phyloP scores from a whole-genome alignment of 2,329 filamentous ascomycete species.

The Chaetomiaceae sp. region DNA sequence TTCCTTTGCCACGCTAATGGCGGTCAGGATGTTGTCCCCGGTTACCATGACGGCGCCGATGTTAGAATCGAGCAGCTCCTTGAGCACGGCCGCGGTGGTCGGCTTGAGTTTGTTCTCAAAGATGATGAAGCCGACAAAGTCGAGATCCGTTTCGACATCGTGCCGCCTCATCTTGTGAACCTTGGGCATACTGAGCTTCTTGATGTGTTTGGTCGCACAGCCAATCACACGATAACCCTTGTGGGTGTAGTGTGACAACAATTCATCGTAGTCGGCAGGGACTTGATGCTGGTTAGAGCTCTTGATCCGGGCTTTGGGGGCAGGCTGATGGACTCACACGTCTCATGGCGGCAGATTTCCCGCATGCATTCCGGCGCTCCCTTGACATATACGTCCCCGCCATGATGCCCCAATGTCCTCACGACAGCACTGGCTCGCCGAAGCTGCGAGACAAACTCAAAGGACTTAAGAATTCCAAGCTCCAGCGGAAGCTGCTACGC shows the following conservation, averaged over 20 bases:
- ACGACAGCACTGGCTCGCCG: conserved; percentile 90
- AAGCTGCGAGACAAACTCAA: conserved; percentile 92
- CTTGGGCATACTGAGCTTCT: conserved; percentile 87
- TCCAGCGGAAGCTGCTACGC: conserved; percentile 57
- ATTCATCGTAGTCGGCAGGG: conserved; percentile 81
- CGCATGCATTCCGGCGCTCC: conserved; percentile 95
- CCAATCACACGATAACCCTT: conserved; percentile 95
- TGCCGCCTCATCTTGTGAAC: conserved; percentile 86
- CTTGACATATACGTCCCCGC: conserved; percentile 87
- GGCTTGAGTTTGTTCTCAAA: conserved; percentile 98
- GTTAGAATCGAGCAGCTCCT: conserved; percentile 73
- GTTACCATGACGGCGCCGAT: conserved; percentile 95
- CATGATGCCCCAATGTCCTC: conserved; percentile 76
- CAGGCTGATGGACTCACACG: conserved; percentile 49
- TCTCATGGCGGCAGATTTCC: conserved; percentile 80
- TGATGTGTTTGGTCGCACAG: conserved; percentile 82
- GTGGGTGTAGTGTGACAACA: conserved; percentile 86
- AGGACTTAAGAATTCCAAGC: conserved; percentile 82
- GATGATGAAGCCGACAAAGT: conserved; percentile 93
- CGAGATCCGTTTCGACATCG: conserved; percentile 75
- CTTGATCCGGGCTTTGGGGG: not conserved
- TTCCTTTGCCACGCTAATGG: conserved; percentile 89
- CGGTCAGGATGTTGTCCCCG: conserved; percentile 94
- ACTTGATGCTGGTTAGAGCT: conserved; percentile 40
- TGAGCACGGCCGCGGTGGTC: conserved; percentile 71